These are phyloP conservation scores for Fusarium graminum DNA, from an alignment of 2,329 filamentous ascomycete species.

Conservation along the genomic window DNA sequence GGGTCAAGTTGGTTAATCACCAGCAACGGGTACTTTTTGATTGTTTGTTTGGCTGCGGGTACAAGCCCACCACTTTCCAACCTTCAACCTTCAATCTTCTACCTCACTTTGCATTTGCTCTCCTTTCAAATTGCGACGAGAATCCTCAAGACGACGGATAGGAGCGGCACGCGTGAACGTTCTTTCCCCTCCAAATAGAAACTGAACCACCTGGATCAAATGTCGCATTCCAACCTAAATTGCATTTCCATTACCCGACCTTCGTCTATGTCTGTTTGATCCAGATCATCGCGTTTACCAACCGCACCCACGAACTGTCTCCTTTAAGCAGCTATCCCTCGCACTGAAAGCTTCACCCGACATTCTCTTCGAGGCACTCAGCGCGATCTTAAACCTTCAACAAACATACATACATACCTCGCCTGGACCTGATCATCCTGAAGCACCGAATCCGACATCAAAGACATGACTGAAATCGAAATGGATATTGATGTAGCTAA, in stretches of 20 bases:
- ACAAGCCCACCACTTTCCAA: constrained; percentile 7
- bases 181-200: constrained; percentile 1
- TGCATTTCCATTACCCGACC: constrained; percentile 26
- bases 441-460: not conserved
- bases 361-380: not conserved
- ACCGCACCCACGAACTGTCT: constrained; percentile 3
- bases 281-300: constrained; percentile 22
- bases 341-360: not conserved
- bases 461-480: constrained; percentile 50
- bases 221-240: constrained; percentile 44
- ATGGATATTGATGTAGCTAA: constrained; percentile 52
- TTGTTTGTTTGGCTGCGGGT: constrained; percentile 13
- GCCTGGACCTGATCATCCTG: not conserved
- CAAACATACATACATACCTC: no score
- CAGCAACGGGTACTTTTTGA: constrained; percentile 20
- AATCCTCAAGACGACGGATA: not conserved
- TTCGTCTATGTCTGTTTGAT: constrained; percentile 38
- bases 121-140: constrained; percentile 1
- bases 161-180: constrained; percentile 9
- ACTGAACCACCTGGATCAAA: constrained; percentile 38
- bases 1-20: constrained; percentile 25
- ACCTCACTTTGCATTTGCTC: constrained; percentile 5
- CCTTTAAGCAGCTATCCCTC: not conserved
- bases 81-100: constrained; percentile 19
- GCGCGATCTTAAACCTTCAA: not conserved